Evolutionary conservation across 805 yeast species (phyloP).

Genomic region (Cyberlindnera mycetangii): DNA sequence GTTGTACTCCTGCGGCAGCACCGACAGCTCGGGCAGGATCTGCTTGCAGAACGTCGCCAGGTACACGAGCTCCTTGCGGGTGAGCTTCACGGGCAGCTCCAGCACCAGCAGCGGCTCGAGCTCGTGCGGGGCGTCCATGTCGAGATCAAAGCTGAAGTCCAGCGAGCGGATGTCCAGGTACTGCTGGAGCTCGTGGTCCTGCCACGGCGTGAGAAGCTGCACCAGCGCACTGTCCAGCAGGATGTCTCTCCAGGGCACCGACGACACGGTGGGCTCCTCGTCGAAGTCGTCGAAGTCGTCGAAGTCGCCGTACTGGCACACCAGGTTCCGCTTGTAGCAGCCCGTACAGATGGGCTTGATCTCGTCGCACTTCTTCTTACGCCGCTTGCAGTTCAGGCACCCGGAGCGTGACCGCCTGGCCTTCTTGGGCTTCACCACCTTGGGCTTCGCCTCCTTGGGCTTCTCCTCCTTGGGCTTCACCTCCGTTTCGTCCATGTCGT

Average conservation of each 20-base stretch:
- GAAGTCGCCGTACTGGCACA: conserved; percentile 27
- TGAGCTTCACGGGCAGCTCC: conserved; percentile 30
- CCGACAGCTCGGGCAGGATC: conserved; percentile 40
- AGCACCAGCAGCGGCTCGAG: conserved; percentile 6
- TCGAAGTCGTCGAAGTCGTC: conserved; percentile 7
- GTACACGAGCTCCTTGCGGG: conserved; percentile 36
- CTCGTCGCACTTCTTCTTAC: conserved; percentile 52
- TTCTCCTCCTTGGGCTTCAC: not conserved
- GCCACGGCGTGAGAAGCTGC: conserved; percentile 12
- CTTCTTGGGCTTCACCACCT: conserved; percentile 5
- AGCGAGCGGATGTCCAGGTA: conserved; percentile 4
- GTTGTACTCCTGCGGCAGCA: conserved; percentile 40
- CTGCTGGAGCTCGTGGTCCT: conserved; percentile 12
- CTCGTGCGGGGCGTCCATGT: conserved; percentile 9
- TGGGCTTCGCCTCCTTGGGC: not conserved
- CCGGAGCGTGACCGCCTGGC: conserved; percentile 36
- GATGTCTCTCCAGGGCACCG: conserved; percentile 12
- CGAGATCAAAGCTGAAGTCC: conserved; percentile 22
- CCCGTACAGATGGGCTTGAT: conserved; percentile 42
- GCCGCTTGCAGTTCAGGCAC: conserved; percentile 38
- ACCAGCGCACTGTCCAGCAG: conserved; percentile 5
- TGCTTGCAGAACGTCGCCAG: conserved; percentile 43
- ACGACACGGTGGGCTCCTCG: conserved; percentile 11
- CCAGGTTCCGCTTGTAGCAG: conserved; percentile 33
- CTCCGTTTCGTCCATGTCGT: too few relatives aligned